These are phyloP conservation scores for Metarhizium rileyi DNA, from an alignment of 2,329 filamentous ascomycete species.

Conservation along the genomic window DNA sequence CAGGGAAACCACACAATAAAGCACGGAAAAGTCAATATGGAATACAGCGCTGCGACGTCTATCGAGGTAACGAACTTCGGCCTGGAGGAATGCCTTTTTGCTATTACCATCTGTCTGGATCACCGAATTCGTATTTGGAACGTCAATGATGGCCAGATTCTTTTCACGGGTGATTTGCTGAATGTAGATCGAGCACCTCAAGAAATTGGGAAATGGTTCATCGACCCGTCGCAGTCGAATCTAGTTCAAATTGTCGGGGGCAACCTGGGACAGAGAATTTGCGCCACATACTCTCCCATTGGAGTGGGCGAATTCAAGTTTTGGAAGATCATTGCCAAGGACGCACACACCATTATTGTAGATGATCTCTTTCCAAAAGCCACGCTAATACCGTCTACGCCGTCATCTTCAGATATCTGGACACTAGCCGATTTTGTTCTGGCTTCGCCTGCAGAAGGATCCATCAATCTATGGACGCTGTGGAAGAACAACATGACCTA, in stretches of 20 bases:
- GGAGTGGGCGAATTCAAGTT: conserved; percentile 90
- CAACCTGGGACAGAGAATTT: conserved; percentile 40
- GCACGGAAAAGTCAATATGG: conserved; percentile 55
- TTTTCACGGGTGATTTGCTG: conserved; percentile 69
- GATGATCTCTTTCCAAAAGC: conserved; percentile 59
- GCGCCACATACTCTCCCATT: conserved; percentile 81
- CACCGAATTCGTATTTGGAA: conserved; percentile 89
- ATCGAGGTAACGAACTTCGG: conserved; percentile 44
- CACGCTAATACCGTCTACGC: conserved; percentile 55
- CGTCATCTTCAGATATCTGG: conserved; percentile 67
- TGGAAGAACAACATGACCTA: conserved; percentile 82
- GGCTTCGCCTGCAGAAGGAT: conserved; percentile 41
- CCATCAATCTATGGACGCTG: conserved; percentile 60
- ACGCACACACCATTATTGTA: conserved; percentile 53
- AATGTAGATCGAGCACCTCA: conserved; percentile 56
- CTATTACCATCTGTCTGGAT: conserved; percentile 79
- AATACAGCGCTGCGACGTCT: conserved; percentile 58
- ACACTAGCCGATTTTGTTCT: conserved; percentile 68
- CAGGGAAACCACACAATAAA: conserved; percentile 53
- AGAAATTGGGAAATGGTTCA: conserved; percentile 61
- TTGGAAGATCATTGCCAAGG: conserved; percentile 63
- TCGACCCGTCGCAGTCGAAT: conserved; percentile 70
- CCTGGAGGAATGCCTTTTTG: conserved; percentile 39
- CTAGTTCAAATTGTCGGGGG: conserved; percentile 63
- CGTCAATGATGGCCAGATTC: conserved; percentile 66